phyloP scores from a whole-genome alignment of 768 basidiomycete genomes.

The Phlebiopsis flavidoalba region DNA sequence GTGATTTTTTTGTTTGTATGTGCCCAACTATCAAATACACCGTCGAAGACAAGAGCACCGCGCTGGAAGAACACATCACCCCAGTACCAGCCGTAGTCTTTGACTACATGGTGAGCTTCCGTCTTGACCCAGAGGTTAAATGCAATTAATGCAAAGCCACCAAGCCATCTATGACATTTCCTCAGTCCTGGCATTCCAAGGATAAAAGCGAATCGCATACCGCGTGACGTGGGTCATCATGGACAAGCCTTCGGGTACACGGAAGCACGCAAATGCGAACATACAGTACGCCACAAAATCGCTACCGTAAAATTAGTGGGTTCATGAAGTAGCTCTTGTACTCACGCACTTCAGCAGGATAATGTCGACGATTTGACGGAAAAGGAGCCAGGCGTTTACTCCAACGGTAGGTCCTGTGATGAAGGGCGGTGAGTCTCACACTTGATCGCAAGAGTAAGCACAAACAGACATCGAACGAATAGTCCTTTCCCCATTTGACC shows the following conservation, averaged over 20 bases:
- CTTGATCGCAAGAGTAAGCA: neutral
- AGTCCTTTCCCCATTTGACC: slow-evolving; percentile 93
- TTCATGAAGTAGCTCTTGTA: neutral
- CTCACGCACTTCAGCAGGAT: slow-evolving; percentile 86
- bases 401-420: slow-evolving; percentile 74
- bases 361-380: slow-evolving; percentile 92
- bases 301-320: slow-evolving; percentile 32
- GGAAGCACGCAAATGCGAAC: slow-evolving; percentile 92
- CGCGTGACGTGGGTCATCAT: slow-evolving; percentile 70
- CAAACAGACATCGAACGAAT: slow-evolving; percentile 76
- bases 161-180: slow-evolving; percentile 62
- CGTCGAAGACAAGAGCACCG: slow-evolving; percentile 93
- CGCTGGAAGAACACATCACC: slow-evolving; percentile 91
- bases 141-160: slow-evolving; percentile 76
- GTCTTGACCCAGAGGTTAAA: slow-evolving; percentile 99
- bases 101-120: slow-evolving; percentile 95
- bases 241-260: slow-evolving; percentile 77
- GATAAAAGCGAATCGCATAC: slow-evolving; percentile 29
- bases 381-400: slow-evolving; percentile 98
- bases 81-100: slow-evolving; percentile 99
- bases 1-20: too few species aligned
- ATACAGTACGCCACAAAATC: slow-evolving; percentile 94
- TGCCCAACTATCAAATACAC: slow-evolving; percentile 93
- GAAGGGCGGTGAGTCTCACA: neutral
- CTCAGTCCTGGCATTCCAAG: neutral